These are phyloP conservation scores for Begonia fuchsioides DNA, from an alignment of 306 rosid genomes.

Conservation along the genomic window DNA sequence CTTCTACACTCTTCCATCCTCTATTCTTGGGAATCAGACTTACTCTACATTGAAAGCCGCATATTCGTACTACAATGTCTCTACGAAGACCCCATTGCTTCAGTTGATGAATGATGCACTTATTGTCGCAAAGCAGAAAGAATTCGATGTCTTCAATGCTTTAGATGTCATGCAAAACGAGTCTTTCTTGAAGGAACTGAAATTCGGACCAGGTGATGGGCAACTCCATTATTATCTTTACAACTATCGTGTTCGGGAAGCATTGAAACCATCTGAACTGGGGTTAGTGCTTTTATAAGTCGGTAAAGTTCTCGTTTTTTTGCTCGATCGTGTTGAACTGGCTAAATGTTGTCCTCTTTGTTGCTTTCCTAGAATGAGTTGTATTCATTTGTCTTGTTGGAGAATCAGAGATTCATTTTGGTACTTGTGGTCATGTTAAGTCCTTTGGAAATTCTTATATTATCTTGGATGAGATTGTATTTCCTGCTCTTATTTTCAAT, in stretches of 20 bases:
- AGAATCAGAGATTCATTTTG: too few species aligned
- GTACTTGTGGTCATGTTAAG: too few species aligned
- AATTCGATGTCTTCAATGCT: constrained; percentile 72
- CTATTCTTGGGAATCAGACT: constrained; percentile 60
- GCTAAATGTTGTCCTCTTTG: constrained; percentile 5
- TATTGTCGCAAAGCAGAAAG: constrained; percentile 54
- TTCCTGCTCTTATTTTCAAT: too few species aligned
- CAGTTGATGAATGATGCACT: constrained; percentile 80
- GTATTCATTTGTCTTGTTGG: constrained; percentile 14
- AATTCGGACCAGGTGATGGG: constrained; percentile 58
- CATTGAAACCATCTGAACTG: constrained; percentile 48
- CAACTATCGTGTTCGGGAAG: constrained; percentile 31
- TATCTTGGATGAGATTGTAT: too few species aligned
- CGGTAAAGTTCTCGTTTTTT: constrained; percentile 10
- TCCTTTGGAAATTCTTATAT: too few species aligned
- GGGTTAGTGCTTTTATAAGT: constrained; percentile 54
- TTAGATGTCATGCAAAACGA: constrained; percentile 76
- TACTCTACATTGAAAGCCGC: constrained; percentile 73
- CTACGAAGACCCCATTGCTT: constrained; percentile 53
- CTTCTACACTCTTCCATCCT: constrained; percentile 89
- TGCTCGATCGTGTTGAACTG: constrained; percentile 2
- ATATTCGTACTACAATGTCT: constrained; percentile 62
- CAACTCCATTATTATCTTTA: constrained; percentile 55
- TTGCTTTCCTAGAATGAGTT: neutral
- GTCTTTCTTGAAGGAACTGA: constrained; percentile 40